Conservation (phyloP, 305 asterid genomes). For the Fraxinus ornus region DNA sequence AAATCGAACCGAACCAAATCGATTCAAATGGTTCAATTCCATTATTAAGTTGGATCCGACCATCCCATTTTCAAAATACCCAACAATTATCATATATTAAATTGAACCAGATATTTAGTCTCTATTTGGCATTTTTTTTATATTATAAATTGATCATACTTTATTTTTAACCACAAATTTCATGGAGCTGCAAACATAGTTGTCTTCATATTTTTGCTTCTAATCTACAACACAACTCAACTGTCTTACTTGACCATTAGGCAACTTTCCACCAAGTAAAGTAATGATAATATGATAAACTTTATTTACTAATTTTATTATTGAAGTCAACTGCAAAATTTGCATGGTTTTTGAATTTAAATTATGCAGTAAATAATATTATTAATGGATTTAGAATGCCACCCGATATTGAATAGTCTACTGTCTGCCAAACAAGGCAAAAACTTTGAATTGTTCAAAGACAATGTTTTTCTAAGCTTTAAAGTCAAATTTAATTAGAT, state of each 20-base stretch:
- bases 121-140: neutral
- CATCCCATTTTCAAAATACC: neutral
- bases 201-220: neutral
- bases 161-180: neutral
- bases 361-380: neutral
- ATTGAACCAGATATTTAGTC: neutral
- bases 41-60: neutral
- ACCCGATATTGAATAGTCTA: neutral
- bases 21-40: neutral
- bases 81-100: neutral
- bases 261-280: neutral
- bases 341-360: neutral
- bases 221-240: neutral
- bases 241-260: neutral
- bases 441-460: neutral
- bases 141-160: neutral
- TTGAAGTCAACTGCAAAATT: neutral
- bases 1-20: neutral
- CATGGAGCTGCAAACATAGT: neutral
- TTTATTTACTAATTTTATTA: neutral
- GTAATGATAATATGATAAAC: neutral
- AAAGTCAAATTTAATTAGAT: neutral
- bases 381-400: neutral
- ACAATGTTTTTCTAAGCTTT: neutral
- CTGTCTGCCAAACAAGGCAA: neutral